Percentiles rank a stretch among this genome's conserved stretches.
phyloP scores from a whole-genome alignment of 768 basidiomycete genomes.

The Thelephora ganbajun region DNA sequence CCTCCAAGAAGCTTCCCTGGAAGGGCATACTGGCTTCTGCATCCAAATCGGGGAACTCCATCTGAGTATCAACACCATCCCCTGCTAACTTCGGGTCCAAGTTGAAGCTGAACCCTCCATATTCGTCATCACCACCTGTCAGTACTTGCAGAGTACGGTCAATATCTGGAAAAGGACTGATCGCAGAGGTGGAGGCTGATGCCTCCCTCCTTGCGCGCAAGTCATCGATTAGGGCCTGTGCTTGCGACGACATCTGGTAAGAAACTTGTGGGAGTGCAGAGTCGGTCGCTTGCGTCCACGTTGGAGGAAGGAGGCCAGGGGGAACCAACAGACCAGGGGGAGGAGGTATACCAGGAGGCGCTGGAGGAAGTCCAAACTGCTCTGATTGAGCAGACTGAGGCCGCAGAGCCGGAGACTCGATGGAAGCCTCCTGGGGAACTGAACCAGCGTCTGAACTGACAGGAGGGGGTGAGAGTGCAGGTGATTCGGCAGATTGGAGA shows the following conservation, averaged over 20 bases:
- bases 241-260: conserved; percentile 82
- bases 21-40: conserved; percentile 41
- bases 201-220: conserved; percentile 64
- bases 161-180: conserved; percentile 78
- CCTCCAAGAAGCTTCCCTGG: conserved; percentile 50
- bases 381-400: conserved; percentile 27
- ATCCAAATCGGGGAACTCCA: conserved; percentile 31
- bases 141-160: conserved; percentile 71
- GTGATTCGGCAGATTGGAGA: conserved; percentile 14
- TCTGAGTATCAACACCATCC: conserved; percentile 24
- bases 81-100: conserved; percentile 65
- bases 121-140: conserved; percentile 43
- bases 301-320: conserved; percentile 28
- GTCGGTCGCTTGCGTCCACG: conserved; percentile 32
- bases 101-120: conserved; percentile 74
- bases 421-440: conserved; percentile 27
- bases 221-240: conserved; percentile 74
- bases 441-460: conserved; percentile 37
- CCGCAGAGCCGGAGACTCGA: conserved; percentile 21
- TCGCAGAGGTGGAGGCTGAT: conserved; percentile 23
- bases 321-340: conserved; percentile 41
- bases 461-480: conserved; percentile 30
- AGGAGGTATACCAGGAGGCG: conserved; percentile 27
- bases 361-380: conserved; percentile 20
- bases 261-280: conserved; percentile 44